Percentiles rank a stretch among this genome's conserved stretches.
Conservation (phyloP, 441 rosid genomes). For the Eutrema salsugineum region DNA sequence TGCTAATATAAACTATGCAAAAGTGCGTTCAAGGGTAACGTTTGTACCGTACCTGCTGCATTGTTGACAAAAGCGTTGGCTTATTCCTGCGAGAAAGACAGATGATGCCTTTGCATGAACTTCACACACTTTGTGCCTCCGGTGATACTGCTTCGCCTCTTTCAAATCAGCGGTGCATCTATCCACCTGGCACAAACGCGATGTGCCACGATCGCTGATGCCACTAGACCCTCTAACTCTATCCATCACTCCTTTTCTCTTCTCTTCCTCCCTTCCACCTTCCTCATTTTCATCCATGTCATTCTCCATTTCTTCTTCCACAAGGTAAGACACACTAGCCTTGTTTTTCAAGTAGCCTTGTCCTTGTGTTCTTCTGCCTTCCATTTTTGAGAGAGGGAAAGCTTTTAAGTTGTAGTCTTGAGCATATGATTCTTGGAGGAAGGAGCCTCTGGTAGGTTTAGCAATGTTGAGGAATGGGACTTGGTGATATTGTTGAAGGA, state of each 20-base stretch:
- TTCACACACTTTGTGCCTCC: conserved; percentile 47
- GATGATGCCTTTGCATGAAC: conserved; percentile 40
- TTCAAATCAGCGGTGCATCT: conserved; percentile 36
- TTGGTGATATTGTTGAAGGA: conserved; percentile 21
- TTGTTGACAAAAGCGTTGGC: conserved; percentile 48
- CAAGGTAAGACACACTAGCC: conserved; percentile 12
- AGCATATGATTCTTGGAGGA: too few species aligned
- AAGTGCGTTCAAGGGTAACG: neutral
- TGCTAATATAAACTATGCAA: neutral
- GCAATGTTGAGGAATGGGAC: conserved; percentile 27
- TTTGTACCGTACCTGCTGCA: conserved; percentile 34
- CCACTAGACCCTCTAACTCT: conserved; percentile 35
- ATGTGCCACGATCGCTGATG: conserved; percentile 23
- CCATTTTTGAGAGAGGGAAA: conserved; percentile 23
- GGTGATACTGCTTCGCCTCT: conserved; percentile 35
- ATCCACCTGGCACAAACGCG: conserved; percentile 37
- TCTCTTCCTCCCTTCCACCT: conserved; percentile 19
- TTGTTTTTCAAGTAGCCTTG: conserved; percentile 12
- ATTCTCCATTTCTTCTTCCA: conserved; percentile 42
- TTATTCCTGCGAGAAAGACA: conserved; percentile 33
- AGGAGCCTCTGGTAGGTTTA: conserved; percentile 18
- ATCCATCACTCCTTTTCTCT: conserved; percentile 30
- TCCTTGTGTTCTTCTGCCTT: conserved; percentile 32
- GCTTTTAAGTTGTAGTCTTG: neutral
- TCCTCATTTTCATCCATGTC: conserved; percentile 33